Conservation (phyloP, 2,329 filamentous ascomycete species). For the Cercospora janseana region DNA sequence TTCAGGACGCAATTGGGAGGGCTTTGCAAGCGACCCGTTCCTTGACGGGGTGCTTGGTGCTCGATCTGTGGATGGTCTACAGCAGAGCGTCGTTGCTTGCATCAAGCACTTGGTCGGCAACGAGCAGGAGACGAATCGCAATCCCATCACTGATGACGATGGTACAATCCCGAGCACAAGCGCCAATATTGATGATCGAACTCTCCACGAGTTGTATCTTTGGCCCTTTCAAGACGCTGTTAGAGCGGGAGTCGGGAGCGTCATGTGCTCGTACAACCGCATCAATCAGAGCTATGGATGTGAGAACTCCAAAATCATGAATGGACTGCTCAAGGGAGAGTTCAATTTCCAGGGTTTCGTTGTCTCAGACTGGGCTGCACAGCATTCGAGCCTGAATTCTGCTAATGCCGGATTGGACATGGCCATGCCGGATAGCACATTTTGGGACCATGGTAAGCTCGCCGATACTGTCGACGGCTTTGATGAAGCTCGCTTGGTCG, state of each 20-base stretch:
- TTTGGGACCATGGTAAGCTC: conserved; percentile 45
- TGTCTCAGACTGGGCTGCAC: conserved; percentile 68
- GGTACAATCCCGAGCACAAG: conserved; percentile 35
- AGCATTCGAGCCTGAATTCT: conserved; percentile 59
- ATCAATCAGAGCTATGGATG: conserved; percentile 56
- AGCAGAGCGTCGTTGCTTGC: conserved; percentile 57
- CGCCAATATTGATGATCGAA: conserved; percentile 60
- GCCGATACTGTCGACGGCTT: conserved; percentile 60
- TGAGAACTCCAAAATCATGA: conserved; percentile 67
- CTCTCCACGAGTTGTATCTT: conserved; percentile 68
- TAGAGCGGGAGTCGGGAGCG: conserved; percentile 48
- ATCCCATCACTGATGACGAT: conserved; percentile 30
- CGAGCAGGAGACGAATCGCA: conserved; percentile 52
- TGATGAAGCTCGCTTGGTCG: conserved; percentile 54
- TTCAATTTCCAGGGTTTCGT: conserved; percentile 70
- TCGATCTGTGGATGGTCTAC: conserved; percentile 56
- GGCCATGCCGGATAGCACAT: conserved; percentile 58
- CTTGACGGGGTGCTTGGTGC: conserved; percentile 56
- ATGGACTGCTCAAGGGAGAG: conserved; percentile 70
- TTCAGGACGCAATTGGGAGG: conserved; percentile 69
- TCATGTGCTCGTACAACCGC: conserved; percentile 40
- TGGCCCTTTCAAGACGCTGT: conserved; percentile 54
- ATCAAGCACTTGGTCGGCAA: conserved; percentile 60
- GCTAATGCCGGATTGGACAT: conserved; percentile 66
- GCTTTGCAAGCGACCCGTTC: conserved; percentile 67